A percentile compares a stretch with the other conserved stretches of the same genome.
These are phyloP conservation scores for Fusarium abutilonis DNA, from an alignment of 2,329 filamentous ascomycete species.

Conservation along the genomic window DNA sequence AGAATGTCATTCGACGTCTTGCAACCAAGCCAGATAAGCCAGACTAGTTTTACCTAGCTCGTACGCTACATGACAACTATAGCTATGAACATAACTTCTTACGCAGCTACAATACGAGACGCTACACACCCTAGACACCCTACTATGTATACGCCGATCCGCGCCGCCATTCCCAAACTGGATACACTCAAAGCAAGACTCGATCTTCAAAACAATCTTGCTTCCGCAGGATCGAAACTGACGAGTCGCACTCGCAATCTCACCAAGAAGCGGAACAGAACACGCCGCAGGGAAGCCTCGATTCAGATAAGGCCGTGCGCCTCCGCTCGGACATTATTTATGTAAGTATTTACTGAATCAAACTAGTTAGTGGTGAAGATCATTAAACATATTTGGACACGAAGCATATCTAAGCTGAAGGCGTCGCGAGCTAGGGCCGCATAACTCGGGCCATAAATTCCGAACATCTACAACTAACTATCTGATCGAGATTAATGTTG, in stretches of 20 bases:
- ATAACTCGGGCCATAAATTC: no score
- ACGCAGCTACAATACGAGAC: no score
- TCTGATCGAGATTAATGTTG: no score
- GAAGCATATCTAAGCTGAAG: no score
- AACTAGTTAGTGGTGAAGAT: neutral
- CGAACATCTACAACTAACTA: no score
- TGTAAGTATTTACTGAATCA: neutral
- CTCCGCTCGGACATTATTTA: neutral
- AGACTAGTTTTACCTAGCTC: neutral
- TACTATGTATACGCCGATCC: neutral
- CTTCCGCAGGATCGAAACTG: constrained; percentile 15
- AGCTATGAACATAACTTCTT: no score
- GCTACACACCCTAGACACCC: no score
- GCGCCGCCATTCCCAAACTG: constrained; percentile 26
- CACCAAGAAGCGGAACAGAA: neutral
- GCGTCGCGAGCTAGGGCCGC: no score
- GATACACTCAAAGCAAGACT: constrained; percentile 12
- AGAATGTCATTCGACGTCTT: constrained; percentile 2
- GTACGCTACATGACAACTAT: no score
- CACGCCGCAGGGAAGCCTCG: neutral
- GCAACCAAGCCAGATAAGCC: constrained; percentile 11
- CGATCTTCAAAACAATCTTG: constrained; percentile 26
- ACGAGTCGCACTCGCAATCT: constrained; percentile 8
- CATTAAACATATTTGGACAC: neutral
- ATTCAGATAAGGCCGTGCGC: neutral